Evolutionary conservation across 116 monocot genomes (phyloP).

Genomic region (Posidonia oceanica): DNA sequence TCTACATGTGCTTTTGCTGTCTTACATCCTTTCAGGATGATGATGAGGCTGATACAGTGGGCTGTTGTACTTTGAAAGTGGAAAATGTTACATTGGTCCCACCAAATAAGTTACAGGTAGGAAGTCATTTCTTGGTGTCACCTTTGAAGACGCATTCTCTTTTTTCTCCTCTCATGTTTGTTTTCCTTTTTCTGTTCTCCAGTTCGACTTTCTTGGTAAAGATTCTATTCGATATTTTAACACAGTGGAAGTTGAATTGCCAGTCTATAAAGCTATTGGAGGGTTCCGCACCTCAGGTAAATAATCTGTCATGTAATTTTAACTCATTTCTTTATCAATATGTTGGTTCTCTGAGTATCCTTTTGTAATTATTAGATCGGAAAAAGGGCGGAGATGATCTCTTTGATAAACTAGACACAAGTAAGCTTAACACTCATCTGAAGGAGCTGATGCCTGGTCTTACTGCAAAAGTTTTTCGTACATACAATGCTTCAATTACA

Average conservation of each 20-base stretch:
- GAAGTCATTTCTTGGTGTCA: not conserved
- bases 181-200: conserved; percentile 2
- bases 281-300: conserved; percentile 45
- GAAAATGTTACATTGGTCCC: conserved; percentile 87
- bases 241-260: conserved; percentile 83
- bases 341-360: too few relatives aligned
- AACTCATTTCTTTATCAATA: too few relatives aligned
- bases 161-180: conserved; percentile 5
- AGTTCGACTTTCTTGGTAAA: conserved; percentile 99
- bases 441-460: conserved; percentile 98
- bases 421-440: conserved; percentile 91
- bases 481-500: conserved; percentile 98
- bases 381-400: conserved; percentile 67
- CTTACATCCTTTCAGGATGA: conserved; percentile 54
- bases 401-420: conserved; percentile 91
- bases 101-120: conserved; percentile 88
- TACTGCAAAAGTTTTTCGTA: conserved; percentile 99
- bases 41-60: conserved; percentile 99
- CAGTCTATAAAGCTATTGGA: conserved; percentile 91
- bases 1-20: too few relatives aligned
- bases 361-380: conserved; percentile 26
- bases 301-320: not conserved
- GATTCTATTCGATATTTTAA: conserved; percentile 99
- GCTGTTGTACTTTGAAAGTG: conserved; percentile 96
- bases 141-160: not conserved